phyloP scores from a whole-genome alignment of 179 eudicot species.

The Silene coronaria region DNA sequence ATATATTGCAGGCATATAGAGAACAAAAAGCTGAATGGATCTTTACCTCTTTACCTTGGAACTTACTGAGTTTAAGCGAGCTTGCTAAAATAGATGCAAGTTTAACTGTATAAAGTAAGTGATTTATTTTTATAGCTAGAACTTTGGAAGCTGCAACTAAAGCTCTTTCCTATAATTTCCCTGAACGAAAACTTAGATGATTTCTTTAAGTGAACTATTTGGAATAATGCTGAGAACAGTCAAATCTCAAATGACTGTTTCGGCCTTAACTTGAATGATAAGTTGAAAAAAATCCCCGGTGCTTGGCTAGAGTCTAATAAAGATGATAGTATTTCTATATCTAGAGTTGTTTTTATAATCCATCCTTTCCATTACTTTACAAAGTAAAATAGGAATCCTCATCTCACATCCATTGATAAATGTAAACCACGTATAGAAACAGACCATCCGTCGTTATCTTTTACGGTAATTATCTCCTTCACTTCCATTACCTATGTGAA shows the following conservation, averaged over 20 bases:
- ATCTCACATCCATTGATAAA: background rate
- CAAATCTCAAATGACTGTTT: background rate
- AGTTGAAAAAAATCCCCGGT: background rate
- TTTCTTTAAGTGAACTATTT: background rate
- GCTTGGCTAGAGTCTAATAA: no score
- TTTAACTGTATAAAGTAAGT: background rate
- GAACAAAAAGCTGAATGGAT: constrained; percentile 70
- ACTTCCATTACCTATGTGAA: background rate
- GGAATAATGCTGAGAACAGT: background rate
- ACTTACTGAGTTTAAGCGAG: constrained; percentile 70
- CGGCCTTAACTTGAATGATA: no score
- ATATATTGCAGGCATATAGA: constrained; percentile 75
- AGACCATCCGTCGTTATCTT: background rate
- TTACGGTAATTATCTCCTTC: background rate
- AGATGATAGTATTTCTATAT: no score
- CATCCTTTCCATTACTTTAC: background rate
- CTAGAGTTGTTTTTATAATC: background rate
- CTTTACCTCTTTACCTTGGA: constrained; percentile 75
- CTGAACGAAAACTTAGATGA: background rate
- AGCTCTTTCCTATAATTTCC: background rate
- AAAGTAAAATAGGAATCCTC: background rate
- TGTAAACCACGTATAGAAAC: background rate
- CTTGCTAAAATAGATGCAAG: background rate
- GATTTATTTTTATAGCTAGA: no score
- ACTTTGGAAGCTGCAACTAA: no score